Evolutionary conservation across 1,139 yeast species (phyloP), one percentile per base, ranked within the genome.

Genomic region (Lodderomyces margitis): DNA sequence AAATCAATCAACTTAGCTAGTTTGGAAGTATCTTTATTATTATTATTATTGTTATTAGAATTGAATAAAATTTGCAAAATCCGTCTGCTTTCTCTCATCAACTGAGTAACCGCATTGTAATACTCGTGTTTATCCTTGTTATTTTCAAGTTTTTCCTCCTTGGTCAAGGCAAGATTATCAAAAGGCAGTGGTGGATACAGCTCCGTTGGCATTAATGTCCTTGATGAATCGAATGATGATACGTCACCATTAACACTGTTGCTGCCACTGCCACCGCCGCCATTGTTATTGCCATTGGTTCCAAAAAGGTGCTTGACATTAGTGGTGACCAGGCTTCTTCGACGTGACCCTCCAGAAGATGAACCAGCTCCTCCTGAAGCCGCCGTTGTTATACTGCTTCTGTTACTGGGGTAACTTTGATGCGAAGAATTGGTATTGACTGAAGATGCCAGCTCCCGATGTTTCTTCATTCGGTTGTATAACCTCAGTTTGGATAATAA

Each of bases 391-490:
- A 61, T 47, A 41, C 64, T 57, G 32, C 60, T 61, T 40, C 64
- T 48, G 43, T 55, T 59, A 40, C 58, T 57, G 39, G 49, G 47
- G 16, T 16, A 21, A 39, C 37, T 44, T 27, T 37, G 45, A 15
- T 28, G 34, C 36, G 70, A 61, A 4, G 52, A 40, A 10, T 49
- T 55, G 31, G 72, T 68, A 32, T 54, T 55, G 35, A 58, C 44
- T 2, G 71, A 65, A 19, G 66, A 53, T 2, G 62, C 52, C 61
- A 66, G 70, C 39, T 70, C 75, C 11, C 76, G 58, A 44, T 66
- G 58, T 46, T 67, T 69, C 47, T 64, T 70, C 21, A 70, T 53
- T 44, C 66, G 61, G 47, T 61, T 64, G 49, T 71, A 71, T 21
- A 71, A 51, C 46, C 59, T 58, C 5, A 73, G 63, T 45, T 70